Percentiles rank a stretch among this genome's conserved stretches.
These are phyloP conservation scores for Rhytidiadelphus loreus DNA, from an alignment of 225 moss, liverwort and hornwort species.

Conservation along the genomic window DNA sequence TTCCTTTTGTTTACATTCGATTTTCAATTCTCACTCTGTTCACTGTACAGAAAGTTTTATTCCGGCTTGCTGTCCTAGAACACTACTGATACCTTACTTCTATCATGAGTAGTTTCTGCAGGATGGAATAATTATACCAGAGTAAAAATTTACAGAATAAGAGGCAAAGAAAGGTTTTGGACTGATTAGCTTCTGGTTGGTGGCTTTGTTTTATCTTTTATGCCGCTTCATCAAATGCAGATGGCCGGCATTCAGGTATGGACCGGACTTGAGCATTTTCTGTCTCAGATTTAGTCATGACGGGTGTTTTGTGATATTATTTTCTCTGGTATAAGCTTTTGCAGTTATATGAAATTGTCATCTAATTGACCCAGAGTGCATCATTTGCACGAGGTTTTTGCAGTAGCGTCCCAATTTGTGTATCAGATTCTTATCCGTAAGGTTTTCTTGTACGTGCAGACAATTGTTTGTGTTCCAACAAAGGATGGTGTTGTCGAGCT, in stretches of 20 bases:
- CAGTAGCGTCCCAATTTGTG: neutral
- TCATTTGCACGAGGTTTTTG: neutral
- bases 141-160: neutral
- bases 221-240: conserved; percentile 26
- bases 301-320: neutral
- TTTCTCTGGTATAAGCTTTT: neutral
- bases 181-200: conserved; percentile 25
- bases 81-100: neutral
- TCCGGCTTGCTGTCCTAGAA: neutral
- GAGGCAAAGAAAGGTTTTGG: neutral
- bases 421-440: neutral
- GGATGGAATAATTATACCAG: neutral
- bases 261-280: neutral
- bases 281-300: neutral
- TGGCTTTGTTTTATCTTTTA: neutral
- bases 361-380: neutral
- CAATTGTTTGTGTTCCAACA: conserved; percentile 77
- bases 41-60: neutral
- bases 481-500: conserved; percentile 77
- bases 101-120: neutral
- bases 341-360: neutral
- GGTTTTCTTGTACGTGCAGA: conserved; percentile 22
- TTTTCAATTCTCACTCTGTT: neutral
- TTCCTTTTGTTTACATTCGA: neutral
- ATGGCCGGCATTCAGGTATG: conserved; percentile 65